A percentile compares a stretch with the other conserved stretches of the same genome.
These are phyloP conservation scores for Sapria himalayana DNA, from an alignment of 345 rosid species.

Conservation along the genomic window DNA sequence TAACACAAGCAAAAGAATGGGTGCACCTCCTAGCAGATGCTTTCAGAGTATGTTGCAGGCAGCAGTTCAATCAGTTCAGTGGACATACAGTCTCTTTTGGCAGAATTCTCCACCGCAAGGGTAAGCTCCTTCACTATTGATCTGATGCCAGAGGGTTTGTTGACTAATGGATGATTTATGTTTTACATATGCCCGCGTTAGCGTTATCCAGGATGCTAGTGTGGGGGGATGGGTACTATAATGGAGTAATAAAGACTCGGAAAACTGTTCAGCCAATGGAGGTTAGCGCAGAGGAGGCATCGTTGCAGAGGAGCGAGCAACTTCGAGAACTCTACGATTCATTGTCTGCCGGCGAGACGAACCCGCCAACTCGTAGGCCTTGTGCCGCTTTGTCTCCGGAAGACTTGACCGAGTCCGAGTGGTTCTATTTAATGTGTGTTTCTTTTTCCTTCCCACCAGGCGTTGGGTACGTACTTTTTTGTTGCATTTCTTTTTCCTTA, in stretches of 20 bases:
- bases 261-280: slow-evolving; percentile 92
- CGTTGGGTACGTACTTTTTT: slow-evolving; percentile 37
- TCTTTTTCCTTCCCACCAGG: slow-evolving; percentile 80
- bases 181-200: too few species aligned
- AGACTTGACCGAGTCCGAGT: slow-evolving; percentile 87
- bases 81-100: slow-evolving; percentile 97
- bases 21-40: slow-evolving; percentile 30
- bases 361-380: slow-evolving; percentile 51
- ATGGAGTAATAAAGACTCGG: slow-evolving; percentile 90
- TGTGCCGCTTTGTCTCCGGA: slow-evolving; percentile 79
- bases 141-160: too few species aligned
- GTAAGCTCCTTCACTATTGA: slow-evolving; percentile 13
- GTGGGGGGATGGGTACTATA: slow-evolving; percentile 92
- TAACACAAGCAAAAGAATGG: slow-evolving; percentile 13
- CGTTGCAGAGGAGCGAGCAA: slow-evolving; percentile 86
- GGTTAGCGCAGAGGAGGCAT: slow-evolving; percentile 71
- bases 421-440: slow-evolving; percentile 96
- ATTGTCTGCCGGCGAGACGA: slow-evolving; percentile 52
- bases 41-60: slow-evolving; percentile 53
- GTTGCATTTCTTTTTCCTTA: background rate
- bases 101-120: slow-evolving; percentile 84
- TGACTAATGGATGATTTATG: too few species aligned
- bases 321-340: slow-evolving; percentile 81
- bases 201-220: slow-evolving; percentile 30
- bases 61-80: slow-evolving; percentile 74